These are phyloP conservation scores for Myotisia sp. DNA, from an alignment of 2,329 filamentous ascomycete genomes.

Conservation along the genomic window DNA sequence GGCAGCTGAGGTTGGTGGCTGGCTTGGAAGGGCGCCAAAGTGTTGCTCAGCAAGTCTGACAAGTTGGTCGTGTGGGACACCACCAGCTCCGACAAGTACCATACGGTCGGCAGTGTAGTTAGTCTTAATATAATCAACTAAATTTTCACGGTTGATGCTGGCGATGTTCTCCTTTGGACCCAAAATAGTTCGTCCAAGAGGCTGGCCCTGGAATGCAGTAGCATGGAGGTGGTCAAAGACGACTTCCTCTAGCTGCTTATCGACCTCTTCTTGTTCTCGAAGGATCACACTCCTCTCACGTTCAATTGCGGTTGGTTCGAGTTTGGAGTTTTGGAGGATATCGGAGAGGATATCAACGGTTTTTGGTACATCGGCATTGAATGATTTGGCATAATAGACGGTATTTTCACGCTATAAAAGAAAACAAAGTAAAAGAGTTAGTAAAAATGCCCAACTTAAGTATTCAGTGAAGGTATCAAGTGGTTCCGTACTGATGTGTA, in stretches of 20 bases:
- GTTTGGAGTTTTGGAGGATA: constrained; percentile 98
- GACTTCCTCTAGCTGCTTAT: constrained; percentile 99
- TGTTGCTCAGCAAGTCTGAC: constrained; percentile 94
- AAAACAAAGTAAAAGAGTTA: constrained; percentile 6
- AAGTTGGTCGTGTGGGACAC: constrained; percentile 82
- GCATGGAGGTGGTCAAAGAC: constrained; percentile 98
- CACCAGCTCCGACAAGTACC: constrained; percentile 92
- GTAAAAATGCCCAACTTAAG: too few relatives aligned
- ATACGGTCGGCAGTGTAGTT: constrained; percentile 99
- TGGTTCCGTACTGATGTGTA: constrained; percentile 76
- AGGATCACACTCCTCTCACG: constrained; percentile 97
- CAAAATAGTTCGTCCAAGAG: constrained; percentile 91
- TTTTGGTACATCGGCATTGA: constrained; percentile 93
- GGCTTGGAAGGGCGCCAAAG: constrained; percentile 66
- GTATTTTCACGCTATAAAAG: constrained; percentile 78
- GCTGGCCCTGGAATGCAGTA: constrained; percentile 92
- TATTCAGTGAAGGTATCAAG: constrained; percentile 9
- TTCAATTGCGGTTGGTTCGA: constrained; percentile 84
- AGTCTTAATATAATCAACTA: constrained; percentile 93
- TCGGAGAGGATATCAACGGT: constrained; percentile 97
- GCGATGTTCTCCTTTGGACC: constrained; percentile 97
- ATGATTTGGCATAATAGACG: constrained; percentile 98
- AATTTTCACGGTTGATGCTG: constrained; percentile 81
- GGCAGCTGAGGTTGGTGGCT: constrained; percentile 59
- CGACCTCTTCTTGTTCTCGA: constrained; percentile 96